Evolutionary conservation across 2,329 filamentous ascomycete genomes (phyloP).

Genomic region (Talaromyces sp.): DNA sequence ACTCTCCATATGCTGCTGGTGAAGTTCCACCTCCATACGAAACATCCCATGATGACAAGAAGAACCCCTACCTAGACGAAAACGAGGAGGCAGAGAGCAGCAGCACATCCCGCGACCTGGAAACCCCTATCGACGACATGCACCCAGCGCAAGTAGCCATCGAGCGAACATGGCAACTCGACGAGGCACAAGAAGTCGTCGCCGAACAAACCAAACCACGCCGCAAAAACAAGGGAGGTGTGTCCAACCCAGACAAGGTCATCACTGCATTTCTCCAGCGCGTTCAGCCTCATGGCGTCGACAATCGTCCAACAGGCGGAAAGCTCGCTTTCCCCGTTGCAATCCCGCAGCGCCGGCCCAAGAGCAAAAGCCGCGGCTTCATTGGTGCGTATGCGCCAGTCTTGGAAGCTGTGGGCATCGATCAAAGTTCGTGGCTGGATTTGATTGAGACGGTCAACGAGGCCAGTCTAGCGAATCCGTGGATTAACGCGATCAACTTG

Average conservation of each 20-base stretch:
- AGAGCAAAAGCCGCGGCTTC: slow-evolving; percentile 31
- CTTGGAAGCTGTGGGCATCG: slow-evolving; percentile 28
- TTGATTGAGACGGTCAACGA: slow-evolving; percentile 28
- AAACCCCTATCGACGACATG: background rate
- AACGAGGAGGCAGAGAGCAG: background rate
- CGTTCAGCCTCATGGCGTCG: slow-evolving; percentile 1
- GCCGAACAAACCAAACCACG: slow-evolving; percentile 2
- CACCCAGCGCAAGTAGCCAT: background rate
- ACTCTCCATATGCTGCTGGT: background rate
- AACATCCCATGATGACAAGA: background rate
- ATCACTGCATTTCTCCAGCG: slow-evolving; percentile 10
- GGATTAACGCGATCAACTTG: slow-evolving; percentile 10
- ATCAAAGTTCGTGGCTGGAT: slow-evolving; percentile 30
- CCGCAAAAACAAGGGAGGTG: slow-evolving; percentile 6
- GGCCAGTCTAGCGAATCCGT: slow-evolving; percentile 7
- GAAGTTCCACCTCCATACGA: background rate
- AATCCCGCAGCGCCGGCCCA: slow-evolving; percentile 35
- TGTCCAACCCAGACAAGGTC: slow-evolving; percentile 11
- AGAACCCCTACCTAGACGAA: background rate
- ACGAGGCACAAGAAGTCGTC: slow-evolving; percentile 12
- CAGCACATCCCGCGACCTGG: background rate
- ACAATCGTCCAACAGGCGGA: background rate
- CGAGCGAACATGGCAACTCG: slow-evolving; percentile 10
- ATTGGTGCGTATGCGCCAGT: slow-evolving; percentile 35
- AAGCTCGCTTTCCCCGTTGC: slow-evolving; percentile 24